Percentiles rank a stretch among this genome's conserved stretches.
Conservation (phyloP, 169 alveolate genomes). For the Plasmodium billcollinsi region DNA sequence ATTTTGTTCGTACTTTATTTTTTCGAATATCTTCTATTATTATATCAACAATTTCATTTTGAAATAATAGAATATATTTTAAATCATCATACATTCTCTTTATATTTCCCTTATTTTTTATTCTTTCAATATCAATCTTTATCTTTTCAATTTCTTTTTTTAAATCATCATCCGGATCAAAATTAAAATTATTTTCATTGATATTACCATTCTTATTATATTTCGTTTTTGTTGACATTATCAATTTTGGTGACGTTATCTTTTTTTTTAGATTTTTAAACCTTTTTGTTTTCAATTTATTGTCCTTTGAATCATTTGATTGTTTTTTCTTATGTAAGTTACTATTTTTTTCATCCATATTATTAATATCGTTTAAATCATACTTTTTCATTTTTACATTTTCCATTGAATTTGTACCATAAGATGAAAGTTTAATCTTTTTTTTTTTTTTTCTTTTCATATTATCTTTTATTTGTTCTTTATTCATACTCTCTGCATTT, state of each 20-base stretch:
- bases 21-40: conserved; percentile 62
- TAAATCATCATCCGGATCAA: conserved; percentile 70
- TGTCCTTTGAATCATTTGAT: too few relatives aligned
- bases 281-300: too few relatives aligned
- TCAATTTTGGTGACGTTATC: background rate
- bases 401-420: too few relatives aligned
- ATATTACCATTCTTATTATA: background rate
- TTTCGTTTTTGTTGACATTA: background rate
- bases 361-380: too few relatives aligned
- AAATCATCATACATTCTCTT: conserved; percentile 72
- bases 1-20: conserved; percentile 60
- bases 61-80: conserved; percentile 67
- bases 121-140: conserved; percentile 57
- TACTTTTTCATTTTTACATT: too few relatives aligned
- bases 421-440: background rate
- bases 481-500: conserved; percentile 9
- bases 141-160: conserved; percentile 63
- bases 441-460: conserved; percentile 34
- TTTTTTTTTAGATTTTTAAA: background rate
- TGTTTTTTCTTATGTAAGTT: too few relatives aligned
- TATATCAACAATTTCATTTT: conserved; percentile 59
- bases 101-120: conserved; percentile 59
- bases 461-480: conserved; percentile 12
- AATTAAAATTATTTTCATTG: conserved; percentile 30
- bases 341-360: too few relatives aligned